Evolutionary conservation across 2,329 filamentous ascomycete genomes (phyloP), one percentile per base, ranked within the genome.

Genomic region (Cercospora sp.): DNA sequence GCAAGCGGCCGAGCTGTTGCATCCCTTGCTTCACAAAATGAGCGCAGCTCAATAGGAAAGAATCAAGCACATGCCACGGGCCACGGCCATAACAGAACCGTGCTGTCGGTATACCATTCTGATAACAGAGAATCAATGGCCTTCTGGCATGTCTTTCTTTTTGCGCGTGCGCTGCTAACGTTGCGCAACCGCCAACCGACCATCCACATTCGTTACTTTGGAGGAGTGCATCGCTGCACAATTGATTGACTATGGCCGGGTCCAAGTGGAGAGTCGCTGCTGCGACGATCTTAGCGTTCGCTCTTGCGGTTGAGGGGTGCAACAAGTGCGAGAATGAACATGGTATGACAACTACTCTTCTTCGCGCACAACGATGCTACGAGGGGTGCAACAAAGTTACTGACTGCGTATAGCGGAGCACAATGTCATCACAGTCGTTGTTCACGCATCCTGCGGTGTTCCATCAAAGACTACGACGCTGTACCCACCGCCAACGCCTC

Each of bases 21-120:
- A 28, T 28, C 55, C 62, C 62, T 64, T 64, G 62, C 62, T 58
- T 64, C 23, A 20, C 33, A 3, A 39, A 59, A 64, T 63, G 28
- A 23, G 28, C 8, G 28, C 55, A 36, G 23, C 42, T 31, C 36
- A n/a, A 39, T 39, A 39, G 13, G 6, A 39, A 30, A 16, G 53
- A 58, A 8, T 51, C 39, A 30, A 45, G 39, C 39, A 62, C 60
- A 62, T 62, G 60, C 60, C 60, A 62, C 59, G 39, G 20, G 59
- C 59, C 59, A 61, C 60, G 42, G 23, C 60, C 60, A 58, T 28
- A 64, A 64, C 62, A 64, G 7, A 64, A 64, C 62, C 62, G 51
- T 26, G 30, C 33, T 18, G 6, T 42, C 57, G 62, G 62, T 12
- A 28, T 28, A 12, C 18, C 13, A 26, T 33, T n/a, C 26, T 58